These are phyloP conservation scores for Evernia prunastri DNA, from an alignment of 495 filamentous ascomycete species.

Conservation along the genomic window DNA sequence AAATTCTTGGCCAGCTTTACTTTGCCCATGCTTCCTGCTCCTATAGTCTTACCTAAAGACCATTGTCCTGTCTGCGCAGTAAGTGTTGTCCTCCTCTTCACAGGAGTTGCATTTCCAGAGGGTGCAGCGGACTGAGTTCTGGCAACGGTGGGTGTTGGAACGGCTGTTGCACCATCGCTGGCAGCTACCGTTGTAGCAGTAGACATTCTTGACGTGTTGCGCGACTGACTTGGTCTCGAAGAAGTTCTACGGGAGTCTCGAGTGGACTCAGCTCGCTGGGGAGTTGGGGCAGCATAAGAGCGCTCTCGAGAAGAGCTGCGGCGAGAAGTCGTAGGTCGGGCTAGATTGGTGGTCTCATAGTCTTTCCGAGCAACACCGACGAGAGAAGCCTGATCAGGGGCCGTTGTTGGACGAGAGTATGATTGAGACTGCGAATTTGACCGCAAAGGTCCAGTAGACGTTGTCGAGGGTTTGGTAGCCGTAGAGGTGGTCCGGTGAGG, in stretches of 20 bases:
- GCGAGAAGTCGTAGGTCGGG: slow-evolving; percentile 43
- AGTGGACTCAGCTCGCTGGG: slow-evolving; percentile 46
- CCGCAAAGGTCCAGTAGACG: slow-evolving; percentile 32
- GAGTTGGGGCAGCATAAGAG: slow-evolving; percentile 41
- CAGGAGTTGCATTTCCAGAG: slow-evolving; percentile 37
- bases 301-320: slow-evolving; percentile 50
- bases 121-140: slow-evolving; percentile 28
- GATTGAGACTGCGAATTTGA: slow-evolving; percentile 47
- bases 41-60: slow-evolving; percentile 93
- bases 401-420: slow-evolving; percentile 43
- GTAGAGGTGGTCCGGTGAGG: slow-evolving; percentile 54
- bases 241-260: slow-evolving; percentile 42
- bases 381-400: slow-evolving; percentile 47
- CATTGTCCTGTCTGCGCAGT: slow-evolving; percentile 79
- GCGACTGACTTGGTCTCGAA: slow-evolving; percentile 38
- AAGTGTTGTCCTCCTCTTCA: slow-evolving; percentile 73
- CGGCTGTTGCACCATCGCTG: slow-evolving; percentile 36
- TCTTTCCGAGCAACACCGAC: slow-evolving; percentile 51
- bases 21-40: slow-evolving; percentile 96
- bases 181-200: slow-evolving; percentile 39
- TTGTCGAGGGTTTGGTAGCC: slow-evolving; percentile 35
- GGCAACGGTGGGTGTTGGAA: slow-evolving; percentile 40
- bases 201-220: slow-evolving; percentile 53
- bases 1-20: slow-evolving; percentile 80
- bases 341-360: slow-evolving; percentile 49